Evolutionary conservation across 2,329 filamentous ascomycete species (phyloP).

Genomic region (Stachybotrys chartarum): DNA sequence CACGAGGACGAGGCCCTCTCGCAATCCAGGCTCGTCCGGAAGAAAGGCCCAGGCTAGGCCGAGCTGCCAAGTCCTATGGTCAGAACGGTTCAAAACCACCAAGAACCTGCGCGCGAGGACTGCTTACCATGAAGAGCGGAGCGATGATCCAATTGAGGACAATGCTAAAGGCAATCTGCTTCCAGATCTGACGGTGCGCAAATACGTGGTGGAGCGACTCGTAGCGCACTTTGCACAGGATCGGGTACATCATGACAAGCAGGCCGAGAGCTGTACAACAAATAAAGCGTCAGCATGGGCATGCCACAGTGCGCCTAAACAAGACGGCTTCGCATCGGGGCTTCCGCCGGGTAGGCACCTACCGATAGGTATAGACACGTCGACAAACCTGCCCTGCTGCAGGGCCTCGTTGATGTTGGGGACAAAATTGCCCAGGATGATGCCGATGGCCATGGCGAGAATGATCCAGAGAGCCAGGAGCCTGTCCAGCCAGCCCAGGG

Average conservation of each 20-base stretch:
- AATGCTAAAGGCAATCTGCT: conserved; percentile 70
- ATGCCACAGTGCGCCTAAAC: too few species aligned
- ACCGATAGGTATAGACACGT: conserved; percentile 61
- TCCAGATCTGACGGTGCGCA: conserved; percentile 57
- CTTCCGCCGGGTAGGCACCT: conserved; percentile 2
- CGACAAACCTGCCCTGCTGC: conserved; percentile 65
- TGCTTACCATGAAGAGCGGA: conserved; percentile 68
- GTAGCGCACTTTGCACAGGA: conserved; percentile 78
- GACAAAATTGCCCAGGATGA: conserved; percentile 71
- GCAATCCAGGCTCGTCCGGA: conserved; percentile 48
- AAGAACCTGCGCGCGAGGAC: background rate
- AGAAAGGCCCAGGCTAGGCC: conserved; percentile 62
- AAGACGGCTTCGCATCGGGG: too few species aligned
- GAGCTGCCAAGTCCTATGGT: conserved; percentile 32
- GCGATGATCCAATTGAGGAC: conserved; percentile 78
- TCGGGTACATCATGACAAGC: conserved; percentile 91
- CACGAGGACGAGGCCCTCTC: conserved; percentile 70
- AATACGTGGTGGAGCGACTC: conserved; percentile 67
- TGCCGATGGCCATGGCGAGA: conserved; percentile 68
- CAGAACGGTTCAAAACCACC: background rate
- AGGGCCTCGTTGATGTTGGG: conserved; percentile 52
- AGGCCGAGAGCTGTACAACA: conserved; percentile 59
- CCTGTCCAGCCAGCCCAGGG: conserved; percentile 53
- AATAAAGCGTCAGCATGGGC: too few species aligned
- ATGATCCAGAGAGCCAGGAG: conserved; percentile 68